Base-by-base conservation (phyloP, 73 alveolate genomes). In the Uronychia setigera region DNA sequence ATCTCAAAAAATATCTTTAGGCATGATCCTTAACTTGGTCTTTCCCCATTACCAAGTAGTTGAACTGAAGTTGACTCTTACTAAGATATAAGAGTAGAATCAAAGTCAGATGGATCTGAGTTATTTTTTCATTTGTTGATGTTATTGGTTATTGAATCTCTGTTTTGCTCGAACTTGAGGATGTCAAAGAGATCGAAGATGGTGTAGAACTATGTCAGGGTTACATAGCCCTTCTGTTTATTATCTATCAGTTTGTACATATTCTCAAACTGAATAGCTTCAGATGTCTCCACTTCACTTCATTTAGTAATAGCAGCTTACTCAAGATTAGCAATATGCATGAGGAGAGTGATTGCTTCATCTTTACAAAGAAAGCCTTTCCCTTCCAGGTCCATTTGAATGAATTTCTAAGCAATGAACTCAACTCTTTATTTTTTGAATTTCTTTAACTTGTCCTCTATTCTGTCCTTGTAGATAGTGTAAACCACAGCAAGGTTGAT, bases 181-280 rank as follows among this genome's bases (percentile, higher is more conserved):
- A 86, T 60, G 35, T 85, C 92, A 85, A 78, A 85, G 59, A 85
- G 82, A 26, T 85, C 92, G 59, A 78, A 85, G 33, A 85, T 57
- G 30, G 27, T 35, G 82, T 58, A n/a, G 34, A 85, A 78, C 74
- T 85, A 81, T 31, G 31, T 32, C 34, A 58, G 32, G 60, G 60
- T 30, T 1, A 85, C 78, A 26, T 32, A 58, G 1, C 82, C 82
- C 57, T 32, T 26, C 30, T 77, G 35, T 5, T 78, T 30, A 13
- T 5, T 26, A 30, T 67, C 79, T 9, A 67, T 67, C 1, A 67
- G 32, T 13, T 5, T 13, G 79, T 13, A 67, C 79, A 67, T 67
- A 26, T 14, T 26, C 9, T 67, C 79, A 67, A 26, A 67, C 9
- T 67, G 14, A 67, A 67, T 5, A 13, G 5, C 32, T 1, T 26